Evolutionary conservation across 2,329 filamentous ascomycete species (phyloP).

Genomic region (Apiospora koreana): DNA sequence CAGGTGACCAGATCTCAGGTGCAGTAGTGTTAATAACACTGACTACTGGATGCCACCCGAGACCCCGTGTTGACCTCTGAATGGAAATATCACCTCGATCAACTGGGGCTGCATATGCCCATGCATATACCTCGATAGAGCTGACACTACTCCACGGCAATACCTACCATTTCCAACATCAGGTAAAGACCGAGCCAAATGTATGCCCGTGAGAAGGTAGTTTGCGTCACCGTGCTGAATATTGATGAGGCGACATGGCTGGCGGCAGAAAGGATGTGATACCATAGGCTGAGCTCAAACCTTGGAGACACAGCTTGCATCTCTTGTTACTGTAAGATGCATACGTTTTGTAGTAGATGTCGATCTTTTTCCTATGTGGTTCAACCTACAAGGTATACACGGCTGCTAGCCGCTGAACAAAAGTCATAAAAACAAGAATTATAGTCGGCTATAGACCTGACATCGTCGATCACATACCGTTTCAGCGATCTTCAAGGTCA

Average conservation of each 20-base stretch:
- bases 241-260: background rate
- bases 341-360: background rate
- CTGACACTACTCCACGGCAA: background rate
- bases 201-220: too few species aligned
- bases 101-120: background rate
- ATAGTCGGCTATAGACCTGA: background rate
- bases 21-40: background rate
- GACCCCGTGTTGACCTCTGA: background rate
- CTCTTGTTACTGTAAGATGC: background rate
- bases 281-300: background rate
- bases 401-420: background rate
- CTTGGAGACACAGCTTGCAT: background rate
- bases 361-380: background rate
- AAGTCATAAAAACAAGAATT: background rate
- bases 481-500: background rate
- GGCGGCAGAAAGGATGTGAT: background rate
- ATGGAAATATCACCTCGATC: background rate
- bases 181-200: background rate
- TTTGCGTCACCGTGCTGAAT: background rate
- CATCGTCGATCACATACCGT: background rate
- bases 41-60: background rate
- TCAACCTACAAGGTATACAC: background rate
- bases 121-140: background rate
- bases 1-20: background rate
- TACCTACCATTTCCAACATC: too few species aligned